Base-by-base conservation (phyloP, 108 stramenopile species). In the Pseudonitzschia multistriata region DNA sequence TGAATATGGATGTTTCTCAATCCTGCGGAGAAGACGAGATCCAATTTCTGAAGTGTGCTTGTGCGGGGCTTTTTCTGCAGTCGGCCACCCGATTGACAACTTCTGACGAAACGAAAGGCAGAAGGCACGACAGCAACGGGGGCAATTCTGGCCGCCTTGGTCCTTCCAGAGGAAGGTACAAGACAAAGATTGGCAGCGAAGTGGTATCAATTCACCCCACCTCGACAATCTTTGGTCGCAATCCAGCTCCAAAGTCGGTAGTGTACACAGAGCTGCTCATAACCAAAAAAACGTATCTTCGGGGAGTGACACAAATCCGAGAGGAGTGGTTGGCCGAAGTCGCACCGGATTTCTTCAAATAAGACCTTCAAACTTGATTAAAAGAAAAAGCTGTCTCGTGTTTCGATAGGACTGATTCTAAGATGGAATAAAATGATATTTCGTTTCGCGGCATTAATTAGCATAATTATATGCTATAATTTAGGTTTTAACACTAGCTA, bases 121-220 rank as follows among this genome's bases (percentile, higher is more conserved):
- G 79, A 73, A 78, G 80, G 70, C 76, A 79, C 24, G 19, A 39
- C 22, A 34, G 69, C 64, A 37, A 83, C 72, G 74, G 76, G 71
- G 81, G 83, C 28, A 64, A 64, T 22, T 73, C 83, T 49, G 97
- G 92, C 24, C 81, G 79, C 7, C 80, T 96, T 69, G 83, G 77
- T 34, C 77, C 87, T 53, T 54, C 67, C 5, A 81, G 91, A 37
- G 96, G 96, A 63, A 81, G 91, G 17, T 99, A 97, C 79, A 86
- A 83, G 39, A 99, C 97, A 27, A 95, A 95, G 70, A 76, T 93
- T 29, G 96, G 95, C 47, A 82, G 85, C 28, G 81, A 83, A 42
- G 76, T 82, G 13, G 98, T 97, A 24, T 95, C 88, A 39, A 89
- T 99, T 49, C 98, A 98, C 66, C 98, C 98, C 28, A 88, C 88